Conservation (phyloP, 2,329 filamentous ascomycete species). For the Exserohilum rostratum region DNA sequence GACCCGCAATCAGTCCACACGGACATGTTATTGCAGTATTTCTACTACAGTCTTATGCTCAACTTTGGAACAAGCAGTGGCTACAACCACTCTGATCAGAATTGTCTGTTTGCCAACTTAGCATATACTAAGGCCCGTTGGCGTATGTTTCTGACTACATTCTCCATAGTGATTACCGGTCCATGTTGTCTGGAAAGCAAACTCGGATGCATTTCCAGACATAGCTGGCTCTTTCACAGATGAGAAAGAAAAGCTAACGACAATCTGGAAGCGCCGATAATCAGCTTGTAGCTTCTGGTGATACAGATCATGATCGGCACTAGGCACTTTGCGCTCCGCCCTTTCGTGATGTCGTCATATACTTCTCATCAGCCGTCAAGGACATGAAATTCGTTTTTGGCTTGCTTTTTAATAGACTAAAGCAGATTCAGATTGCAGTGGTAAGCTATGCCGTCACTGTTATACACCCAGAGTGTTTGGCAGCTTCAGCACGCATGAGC, state of each 20-base stretch:
- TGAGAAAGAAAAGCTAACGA: background rate
- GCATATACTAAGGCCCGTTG: no score
- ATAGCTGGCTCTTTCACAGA: background rate
- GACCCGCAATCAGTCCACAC: no score
- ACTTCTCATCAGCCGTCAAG: no score
- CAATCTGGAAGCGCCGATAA: background rate
- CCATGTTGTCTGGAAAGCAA: background rate
- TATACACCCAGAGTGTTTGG: no score
- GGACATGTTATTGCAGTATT: no score
- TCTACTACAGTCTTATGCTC: background rate
- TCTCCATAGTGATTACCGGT: background rate
- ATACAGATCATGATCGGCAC: background rate
- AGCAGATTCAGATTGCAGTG: no score
- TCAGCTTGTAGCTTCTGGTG: background rate
- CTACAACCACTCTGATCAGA: background rate
- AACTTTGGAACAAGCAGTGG: background rate
- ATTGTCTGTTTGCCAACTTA: background rate
- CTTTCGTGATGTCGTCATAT: no score
- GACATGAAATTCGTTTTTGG: no score
- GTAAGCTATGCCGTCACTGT: no score
- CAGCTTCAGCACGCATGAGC: no score
- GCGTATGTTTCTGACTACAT: background rate
- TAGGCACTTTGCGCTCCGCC: background rate
- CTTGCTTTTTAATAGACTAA: no score
- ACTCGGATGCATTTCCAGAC: background rate